Evolutionary conservation across 2,329 filamentous ascomycete species (phyloP).

Genomic region (Aspergillus pseudoglaucus): DNA sequence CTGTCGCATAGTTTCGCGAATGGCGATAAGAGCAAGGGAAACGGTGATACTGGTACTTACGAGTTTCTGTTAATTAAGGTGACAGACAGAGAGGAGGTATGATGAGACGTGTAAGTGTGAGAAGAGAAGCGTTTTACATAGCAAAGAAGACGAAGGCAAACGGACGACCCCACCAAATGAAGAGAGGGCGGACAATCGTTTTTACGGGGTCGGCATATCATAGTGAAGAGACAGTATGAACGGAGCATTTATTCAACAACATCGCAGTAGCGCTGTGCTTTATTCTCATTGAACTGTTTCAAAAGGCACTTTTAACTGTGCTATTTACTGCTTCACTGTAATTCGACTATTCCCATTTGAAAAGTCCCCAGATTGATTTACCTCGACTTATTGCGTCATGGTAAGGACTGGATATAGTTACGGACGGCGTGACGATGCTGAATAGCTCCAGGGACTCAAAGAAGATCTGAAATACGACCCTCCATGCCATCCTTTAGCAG

Average conservation of each 20-base stretch:
- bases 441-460: conserved; percentile 44
- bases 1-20: neutral
- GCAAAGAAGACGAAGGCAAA: conserved; percentile 1
- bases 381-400: conserved; percentile 19
- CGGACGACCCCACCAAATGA: conserved; percentile 11
- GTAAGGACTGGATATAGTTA: conserved; percentile 12
- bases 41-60: no score
- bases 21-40: no score
- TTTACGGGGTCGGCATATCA: conserved; percentile 19
- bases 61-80: no score
- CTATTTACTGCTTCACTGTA: neutral
- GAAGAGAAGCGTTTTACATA: conserved; percentile 2
- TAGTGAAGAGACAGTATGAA: no score
- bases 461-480: conserved; percentile 68
- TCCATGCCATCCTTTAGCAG: conserved; percentile 78
- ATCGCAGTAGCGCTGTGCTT: no score
- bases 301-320: no score
- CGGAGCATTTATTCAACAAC: no score
- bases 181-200: conserved; percentile 32
- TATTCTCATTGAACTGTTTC: no score
- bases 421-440: conserved; percentile 3
- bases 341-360: neutral
- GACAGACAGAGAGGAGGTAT: neutral
- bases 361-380: neutral
- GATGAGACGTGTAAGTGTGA: neutral